A percentile compares a stretch with the other conserved stretches of the same genome.
Conservation (phyloP, 352 stramenopile species). For the Globisporangium canariense region DNA sequence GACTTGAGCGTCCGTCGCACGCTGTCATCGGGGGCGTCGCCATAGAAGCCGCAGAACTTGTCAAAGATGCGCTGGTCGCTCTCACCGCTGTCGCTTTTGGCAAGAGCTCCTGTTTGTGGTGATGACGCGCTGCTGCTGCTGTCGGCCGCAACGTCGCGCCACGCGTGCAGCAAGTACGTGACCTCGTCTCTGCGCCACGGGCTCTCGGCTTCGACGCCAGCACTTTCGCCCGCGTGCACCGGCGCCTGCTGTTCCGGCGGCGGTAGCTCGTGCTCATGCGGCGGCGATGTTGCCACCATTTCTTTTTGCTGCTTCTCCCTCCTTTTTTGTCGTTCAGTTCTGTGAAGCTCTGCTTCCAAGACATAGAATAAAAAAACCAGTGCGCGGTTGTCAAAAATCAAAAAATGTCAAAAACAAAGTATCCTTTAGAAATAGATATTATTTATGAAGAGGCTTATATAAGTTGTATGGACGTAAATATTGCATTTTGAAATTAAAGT, state of each 20-base stretch:
- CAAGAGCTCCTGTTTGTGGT: background rate
- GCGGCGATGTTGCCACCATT: background rate
- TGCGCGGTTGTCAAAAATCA: background rate
- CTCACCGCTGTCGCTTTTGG: no score
- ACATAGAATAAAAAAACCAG: no score
- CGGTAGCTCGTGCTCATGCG: background rate
- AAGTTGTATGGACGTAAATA: no score
- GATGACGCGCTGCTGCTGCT: background rate
- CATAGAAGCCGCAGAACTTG: constrained; percentile 9
- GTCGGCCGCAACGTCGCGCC: constrained; percentile 4
- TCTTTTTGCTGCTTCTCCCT: no score
- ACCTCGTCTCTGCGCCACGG: constrained; percentile 7
- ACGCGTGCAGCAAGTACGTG: constrained; percentile 4
- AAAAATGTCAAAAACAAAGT: background rate
- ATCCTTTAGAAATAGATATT: background rate
- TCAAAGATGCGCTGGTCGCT: constrained; percentile 10
- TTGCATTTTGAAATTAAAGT: background rate
- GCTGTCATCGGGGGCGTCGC: background rate
- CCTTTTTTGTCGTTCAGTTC: background rate
- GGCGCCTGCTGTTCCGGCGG: background rate
- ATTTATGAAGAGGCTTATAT: no score
- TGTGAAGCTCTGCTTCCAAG: no score
- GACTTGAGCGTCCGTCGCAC: constrained; percentile 11
- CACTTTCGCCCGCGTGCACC: background rate
- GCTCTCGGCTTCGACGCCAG: constrained; percentile 8